Base-by-base conservation (phyloP, 305 asterid species). In the Lippia alba region DNA sequence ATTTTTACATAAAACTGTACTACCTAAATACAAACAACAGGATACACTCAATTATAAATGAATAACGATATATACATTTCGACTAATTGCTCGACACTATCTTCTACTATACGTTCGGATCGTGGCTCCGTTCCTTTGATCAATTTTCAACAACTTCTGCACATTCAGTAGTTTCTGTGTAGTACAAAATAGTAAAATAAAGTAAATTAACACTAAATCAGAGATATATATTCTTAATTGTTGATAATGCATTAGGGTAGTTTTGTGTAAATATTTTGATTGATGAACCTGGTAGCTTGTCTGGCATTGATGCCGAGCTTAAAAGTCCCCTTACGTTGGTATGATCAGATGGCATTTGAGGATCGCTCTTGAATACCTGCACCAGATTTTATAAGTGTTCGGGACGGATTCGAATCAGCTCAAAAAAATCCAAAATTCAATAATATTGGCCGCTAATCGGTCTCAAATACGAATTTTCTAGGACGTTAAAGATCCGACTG, bases 301-400 rank as follows among this genome's bases (percentile, higher is more conserved):
- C 82, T 4, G 84, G 82, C 24, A 74, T 54, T 14, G 84, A 82
- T 55, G 82, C 55, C 41, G 87, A 55, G 63, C 72, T 67, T 11
- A 54, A 30, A 41, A 15, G 6, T 41, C 17, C 56, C 6, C 55
- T 66, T 12, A 39, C 4, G 5, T 45, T 59, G 54, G 76, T 63
- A 40, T 61, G 41, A 20, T 3, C 66, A 4, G 75, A 15, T 24
- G 20, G 70, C 16, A 66, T 41, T 7, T 74, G 64, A 0, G 81
- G 79, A 24, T 60, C 82, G 36, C 85, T 82, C 77, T 40, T 75
- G 56, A 33, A 41, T 48, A 46, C 84, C 82, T 85, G 81, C 74
- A 46, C 6, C 46, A 8, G 17, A 46, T 56, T 61, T 46, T 40
- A 20, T 48, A n/a, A 45, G 14, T 64, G 12, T 40, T 39, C 51